These are phyloP conservation scores for Galerina sulciceps DNA, from an alignment of 768 basidiomycete genomes.

Conservation along the genomic window DNA sequence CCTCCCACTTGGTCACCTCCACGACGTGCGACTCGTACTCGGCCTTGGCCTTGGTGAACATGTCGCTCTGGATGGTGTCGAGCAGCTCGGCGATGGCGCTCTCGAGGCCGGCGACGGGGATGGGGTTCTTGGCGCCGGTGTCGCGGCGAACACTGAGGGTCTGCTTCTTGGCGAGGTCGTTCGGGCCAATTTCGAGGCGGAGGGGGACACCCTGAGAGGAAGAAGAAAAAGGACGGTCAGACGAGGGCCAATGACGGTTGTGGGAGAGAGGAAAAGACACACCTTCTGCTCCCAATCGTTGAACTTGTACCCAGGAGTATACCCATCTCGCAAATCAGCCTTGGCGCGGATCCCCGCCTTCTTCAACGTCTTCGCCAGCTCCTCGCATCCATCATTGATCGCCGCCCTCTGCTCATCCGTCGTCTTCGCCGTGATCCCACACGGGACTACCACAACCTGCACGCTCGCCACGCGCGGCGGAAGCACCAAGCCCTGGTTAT, in stretches of 20 bases:
- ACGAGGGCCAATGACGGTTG: conserved; percentile 4
- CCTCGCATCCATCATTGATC: conserved; percentile 80
- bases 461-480: conserved; percentile 96
- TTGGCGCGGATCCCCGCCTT: conserved; percentile 80
- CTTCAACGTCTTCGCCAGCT: conserved; percentile 74
- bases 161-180: conserved; percentile 83
- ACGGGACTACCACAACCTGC: conserved; percentile 91
- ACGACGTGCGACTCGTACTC: conserved; percentile 74
- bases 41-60: conserved; percentile 80
- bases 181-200: conserved; percentile 95
- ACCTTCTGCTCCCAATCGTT: conserved; percentile 99
- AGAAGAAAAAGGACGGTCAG: neutral
- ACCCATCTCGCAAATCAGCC: conserved; percentile 92
- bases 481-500: conserved; percentile 95
- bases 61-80: conserved; percentile 85
- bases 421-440: conserved; percentile 89
- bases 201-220: conserved; percentile 86
- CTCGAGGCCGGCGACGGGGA: conserved; percentile 45
- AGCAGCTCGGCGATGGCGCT: conserved; percentile 68
- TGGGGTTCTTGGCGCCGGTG: conserved; percentile 49
- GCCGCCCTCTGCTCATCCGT: conserved; percentile 64
- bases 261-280: conserved; percentile 14
- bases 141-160: conserved; percentile 84
- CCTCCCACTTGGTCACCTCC: conserved; percentile 85
- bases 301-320: conserved; percentile 99